Conservation (phyloP, 2,329 filamentous ascomycete genomes). For the Pestalotiopsis sp. region DNA sequence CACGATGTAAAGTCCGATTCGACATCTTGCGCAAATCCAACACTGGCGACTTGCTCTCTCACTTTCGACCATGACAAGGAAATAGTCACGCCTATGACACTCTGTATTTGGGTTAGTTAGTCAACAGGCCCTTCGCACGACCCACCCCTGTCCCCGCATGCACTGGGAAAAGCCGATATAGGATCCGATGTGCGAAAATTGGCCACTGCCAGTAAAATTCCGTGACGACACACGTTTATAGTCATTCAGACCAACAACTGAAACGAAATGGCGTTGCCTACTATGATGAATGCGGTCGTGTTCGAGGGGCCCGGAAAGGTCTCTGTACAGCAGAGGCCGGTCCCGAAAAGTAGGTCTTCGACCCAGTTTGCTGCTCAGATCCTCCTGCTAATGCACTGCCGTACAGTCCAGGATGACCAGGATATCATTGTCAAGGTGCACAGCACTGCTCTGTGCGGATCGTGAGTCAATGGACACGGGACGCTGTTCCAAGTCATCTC, state of each 20-base stretch:
- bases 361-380: neutral
- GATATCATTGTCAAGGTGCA: constrained; percentile 85
- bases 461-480: constrained; percentile 53
- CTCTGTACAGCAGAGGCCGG: constrained; percentile 75
- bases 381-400: constrained; percentile 14
- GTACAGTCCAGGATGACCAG: constrained; percentile 62
- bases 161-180: neutral
- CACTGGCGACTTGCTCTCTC: too few species aligned
- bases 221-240: neutral
- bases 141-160: neutral
- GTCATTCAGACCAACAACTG: constrained; percentile 24
- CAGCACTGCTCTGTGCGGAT: constrained; percentile 85
- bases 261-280: constrained; percentile 27
- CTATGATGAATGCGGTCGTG: constrained; percentile 84
- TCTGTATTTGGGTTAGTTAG: neutral
- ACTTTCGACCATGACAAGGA: neutral
- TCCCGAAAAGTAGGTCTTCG: constrained; percentile 58
- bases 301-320: constrained; percentile 80
- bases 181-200: neutral
- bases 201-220: neutral
- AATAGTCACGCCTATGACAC: neutral
- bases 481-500: neutral
- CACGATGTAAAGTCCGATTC: neutral
- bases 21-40: neutral
- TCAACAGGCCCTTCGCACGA: neutral